Evolutionary conservation across 768 basidiomycete species (phyloP).

Genomic region (Suillus placidus): DNA sequence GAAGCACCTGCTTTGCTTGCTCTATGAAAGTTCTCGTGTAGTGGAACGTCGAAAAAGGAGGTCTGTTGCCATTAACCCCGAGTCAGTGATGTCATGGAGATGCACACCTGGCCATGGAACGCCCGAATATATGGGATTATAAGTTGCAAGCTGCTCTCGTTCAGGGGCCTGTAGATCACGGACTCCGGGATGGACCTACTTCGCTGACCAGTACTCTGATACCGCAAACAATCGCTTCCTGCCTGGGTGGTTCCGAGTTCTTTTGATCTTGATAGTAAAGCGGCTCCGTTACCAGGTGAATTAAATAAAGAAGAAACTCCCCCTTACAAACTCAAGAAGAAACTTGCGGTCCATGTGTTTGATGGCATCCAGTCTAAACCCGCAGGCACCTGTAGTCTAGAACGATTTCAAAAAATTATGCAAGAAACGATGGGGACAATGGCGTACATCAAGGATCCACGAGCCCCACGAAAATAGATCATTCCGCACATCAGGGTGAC

Average conservation of each 20-base stretch:
- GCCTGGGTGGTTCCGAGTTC: slow-evolving; percentile 47
- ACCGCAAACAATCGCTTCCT: slow-evolving; percentile 60
- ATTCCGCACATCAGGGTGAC: slow-evolving; percentile 76
- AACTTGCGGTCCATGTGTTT: slow-evolving; percentile 84
- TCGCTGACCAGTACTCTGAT: slow-evolving; percentile 83
- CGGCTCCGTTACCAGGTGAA: background rate
- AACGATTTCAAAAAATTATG: background rate
- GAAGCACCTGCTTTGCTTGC: slow-evolving; percentile 69
- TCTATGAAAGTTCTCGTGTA: slow-evolving; percentile 81
- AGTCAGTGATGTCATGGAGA: slow-evolving; percentile 5
- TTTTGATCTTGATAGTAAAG: slow-evolving; percentile 47
- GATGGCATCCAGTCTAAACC: slow-evolving; percentile 89
- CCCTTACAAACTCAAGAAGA: slow-evolving; percentile 66
- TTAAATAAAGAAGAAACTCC: background rate
- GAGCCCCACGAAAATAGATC: slow-evolving; percentile 78
- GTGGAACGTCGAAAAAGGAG: slow-evolving; percentile 88
- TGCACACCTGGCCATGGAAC: slow-evolving; percentile 65
- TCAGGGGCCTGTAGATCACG: background rate
- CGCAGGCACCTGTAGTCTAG: slow-evolving; percentile 68
- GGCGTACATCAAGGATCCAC: slow-evolving; percentile 66
- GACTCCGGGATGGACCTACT: slow-evolving; percentile 43
- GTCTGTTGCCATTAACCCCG: slow-evolving; percentile 47
- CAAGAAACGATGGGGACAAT: slow-evolving; percentile 9
- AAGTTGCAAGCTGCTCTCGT: slow-evolving; percentile 42
- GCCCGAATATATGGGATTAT: slow-evolving; percentile 61